Evolutionary conservation across 2,329 filamentous ascomycete species (phyloP).

Genomic region (Sclerotinia minor): DNA sequence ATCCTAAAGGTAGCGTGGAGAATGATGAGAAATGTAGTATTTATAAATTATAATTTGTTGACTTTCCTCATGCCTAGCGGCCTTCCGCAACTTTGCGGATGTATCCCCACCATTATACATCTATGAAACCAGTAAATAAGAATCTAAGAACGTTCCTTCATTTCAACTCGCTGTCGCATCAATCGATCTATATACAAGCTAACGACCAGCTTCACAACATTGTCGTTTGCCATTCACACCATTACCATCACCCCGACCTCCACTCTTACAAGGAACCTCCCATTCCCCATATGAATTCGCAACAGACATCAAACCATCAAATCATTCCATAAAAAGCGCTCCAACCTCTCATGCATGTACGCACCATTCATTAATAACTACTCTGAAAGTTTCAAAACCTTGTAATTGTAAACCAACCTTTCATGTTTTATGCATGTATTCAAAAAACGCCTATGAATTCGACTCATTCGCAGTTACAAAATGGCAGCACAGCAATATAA

Average conservation of each 20-base stretch:
- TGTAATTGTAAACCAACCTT: background rate
- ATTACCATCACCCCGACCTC: background rate
- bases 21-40: too few species aligned
- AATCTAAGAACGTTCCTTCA: background rate
- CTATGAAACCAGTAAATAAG: background rate
- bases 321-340: background rate
- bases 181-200: constrained; percentile 14
- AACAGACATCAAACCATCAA: background rate
- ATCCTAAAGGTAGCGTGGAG: too few species aligned
- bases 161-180: constrained; percentile 17
- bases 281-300: background rate
- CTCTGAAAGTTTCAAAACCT: background rate
- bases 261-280: background rate
- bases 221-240: background rate
- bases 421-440: constrained; percentile 14
- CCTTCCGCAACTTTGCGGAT: constrained; percentile 1
- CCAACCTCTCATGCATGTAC: constrained; percentile 1
- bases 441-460: constrained; percentile 10
- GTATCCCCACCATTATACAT: background rate
- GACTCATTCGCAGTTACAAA: constrained; percentile 12
- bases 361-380: constrained; percentile 13
- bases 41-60: too few species aligned
- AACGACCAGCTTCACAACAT: background rate
- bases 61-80: too few species aligned
- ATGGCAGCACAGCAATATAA: background rate